Evolutionary conservation across 2,329 filamentous ascomycete genomes (phyloP).

Genomic region (Fusarium stilboides): DNA sequence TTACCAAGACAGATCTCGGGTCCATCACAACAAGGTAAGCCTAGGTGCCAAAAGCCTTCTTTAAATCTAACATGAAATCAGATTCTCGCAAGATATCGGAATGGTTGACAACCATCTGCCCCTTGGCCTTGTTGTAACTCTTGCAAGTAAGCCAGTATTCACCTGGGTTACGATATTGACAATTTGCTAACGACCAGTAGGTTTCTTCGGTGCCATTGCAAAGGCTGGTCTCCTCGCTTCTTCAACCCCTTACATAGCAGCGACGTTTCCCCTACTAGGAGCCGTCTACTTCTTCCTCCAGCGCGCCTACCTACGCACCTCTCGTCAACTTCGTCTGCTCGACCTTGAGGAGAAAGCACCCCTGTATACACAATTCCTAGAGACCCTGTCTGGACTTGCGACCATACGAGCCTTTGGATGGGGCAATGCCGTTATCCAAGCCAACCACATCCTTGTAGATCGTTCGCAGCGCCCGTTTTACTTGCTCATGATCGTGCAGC

Average conservation of each 20-base stretch:
- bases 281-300: conserved; percentile 61
- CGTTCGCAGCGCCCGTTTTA: conserved; percentile 71
- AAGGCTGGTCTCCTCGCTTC: conserved; percentile 47
- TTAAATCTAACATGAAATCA: conserved; percentile 21
- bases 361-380: conserved; percentile 59
- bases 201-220: conserved; percentile 53
- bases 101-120: conserved; percentile 61
- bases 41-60: fast-evolving
- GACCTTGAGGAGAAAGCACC: conserved; percentile 61
- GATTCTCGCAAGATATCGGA: conserved; percentile 62
- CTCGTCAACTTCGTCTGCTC: conserved; percentile 59
- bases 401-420: conserved; percentile 70
- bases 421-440: conserved; percentile 57
- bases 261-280: conserved; percentile 61
- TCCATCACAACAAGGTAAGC: conserved; percentile 58
- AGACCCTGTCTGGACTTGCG: conserved; percentile 63
- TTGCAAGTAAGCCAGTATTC: conserved; percentile 53
- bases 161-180: neutral
- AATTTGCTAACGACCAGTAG: conserved; percentile 40
- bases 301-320: conserved; percentile 59
- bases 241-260: conserved; percentile 54
- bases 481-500: conserved; percentile 69
- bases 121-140: conserved; percentile 53
- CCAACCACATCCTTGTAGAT: conserved; percentile 65
- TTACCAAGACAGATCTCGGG: conserved; percentile 59